phyloP scores from a whole-genome alignment of 2,329 filamentous ascomycete species.

The Penicillium sp. region DNA sequence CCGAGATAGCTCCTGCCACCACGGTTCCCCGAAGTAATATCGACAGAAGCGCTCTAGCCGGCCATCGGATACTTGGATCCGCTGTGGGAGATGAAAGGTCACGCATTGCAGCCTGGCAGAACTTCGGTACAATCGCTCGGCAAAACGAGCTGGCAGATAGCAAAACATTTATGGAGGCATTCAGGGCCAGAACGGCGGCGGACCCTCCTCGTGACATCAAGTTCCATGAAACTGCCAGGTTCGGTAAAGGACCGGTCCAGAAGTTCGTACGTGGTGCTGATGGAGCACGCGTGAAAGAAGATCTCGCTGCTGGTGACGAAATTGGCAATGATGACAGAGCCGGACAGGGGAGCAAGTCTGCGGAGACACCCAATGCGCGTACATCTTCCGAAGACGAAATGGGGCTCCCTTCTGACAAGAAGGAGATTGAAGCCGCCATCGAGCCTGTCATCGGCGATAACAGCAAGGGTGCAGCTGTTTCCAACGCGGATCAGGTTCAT shows the following conservation, averaged over 20 bases:
- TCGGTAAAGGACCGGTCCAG: not conserved
- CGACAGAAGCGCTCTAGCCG: not conserved
- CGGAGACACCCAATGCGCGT: not conserved
- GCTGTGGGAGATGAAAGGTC: constrained; percentile 6
- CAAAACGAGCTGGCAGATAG: constrained; percentile 10
- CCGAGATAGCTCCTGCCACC: not conserved
- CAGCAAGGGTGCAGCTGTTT: not conserved
- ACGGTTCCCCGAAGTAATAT: not conserved
- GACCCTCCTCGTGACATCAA: not conserved
- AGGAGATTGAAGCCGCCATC: not conserved
- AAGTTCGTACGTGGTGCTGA: constrained; percentile 1
- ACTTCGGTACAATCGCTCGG: constrained; percentile 32
- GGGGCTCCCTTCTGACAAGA: not conserved
- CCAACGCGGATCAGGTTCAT: not conserved
- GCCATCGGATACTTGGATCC: not conserved
- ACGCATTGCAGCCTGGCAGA: constrained; percentile 40
- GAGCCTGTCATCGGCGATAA: not conserved
- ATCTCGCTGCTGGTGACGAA: not conserved
- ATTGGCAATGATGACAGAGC: not conserved
- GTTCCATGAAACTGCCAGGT: not conserved
- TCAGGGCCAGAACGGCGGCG: not conserved
- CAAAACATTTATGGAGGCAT: not conserved
- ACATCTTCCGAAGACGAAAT: not conserved
- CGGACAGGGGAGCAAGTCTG: not conserved
- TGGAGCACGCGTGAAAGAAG: constrained; percentile 16